A percentile compares a stretch with the other conserved stretches of the same genome.
Evolutionary conservation across 2,329 filamentous ascomycete genomes (phyloP).

Genomic region (Lachnellula arida): DNA sequence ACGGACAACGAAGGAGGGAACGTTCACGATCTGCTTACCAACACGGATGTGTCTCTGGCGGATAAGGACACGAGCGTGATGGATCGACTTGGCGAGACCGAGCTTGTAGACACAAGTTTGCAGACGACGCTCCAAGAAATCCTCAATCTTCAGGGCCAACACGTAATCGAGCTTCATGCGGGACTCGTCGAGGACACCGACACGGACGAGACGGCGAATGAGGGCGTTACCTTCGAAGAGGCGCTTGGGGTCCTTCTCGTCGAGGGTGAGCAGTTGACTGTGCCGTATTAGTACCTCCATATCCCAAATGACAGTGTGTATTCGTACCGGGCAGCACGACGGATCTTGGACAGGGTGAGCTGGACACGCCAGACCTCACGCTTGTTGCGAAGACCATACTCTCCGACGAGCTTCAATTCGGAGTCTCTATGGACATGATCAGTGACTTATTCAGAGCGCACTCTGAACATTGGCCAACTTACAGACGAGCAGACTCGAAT

Average conservation of each 20-base stretch:
- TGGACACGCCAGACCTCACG: slow-evolving; percentile 99
- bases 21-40: slow-evolving; percentile 99
- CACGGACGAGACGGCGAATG: slow-evolving; percentile 99
- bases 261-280: slow-evolving; percentile 99
- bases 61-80: slow-evolving; percentile 99
- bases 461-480: slow-evolving; percentile 99
- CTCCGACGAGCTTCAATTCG: slow-evolving; percentile 98
- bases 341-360: slow-evolving; percentile 99
- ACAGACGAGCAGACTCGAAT: slow-evolving; percentile 99
- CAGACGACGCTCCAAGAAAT: slow-evolving; percentile 99
- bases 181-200: slow-evolving; percentile 99
- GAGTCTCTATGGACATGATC: slow-evolving; percentile 76
- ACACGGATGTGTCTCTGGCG: slow-evolving; percentile 99
- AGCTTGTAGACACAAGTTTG: slow-evolving; percentile 99
- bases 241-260: slow-evolving; percentile 99
- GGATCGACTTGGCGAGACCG: slow-evolving; percentile 98
- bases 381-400: slow-evolving; percentile 99
- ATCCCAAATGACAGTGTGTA: background rate
- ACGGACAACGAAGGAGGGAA: slow-evolving; percentile 98
- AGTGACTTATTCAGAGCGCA: slow-evolving; percentile 98
- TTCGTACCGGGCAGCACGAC: slow-evolving; percentile 98
- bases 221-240: slow-evolving; percentile 99
- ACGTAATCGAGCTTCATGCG: slow-evolving; percentile 99
- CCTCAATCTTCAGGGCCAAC: slow-evolving; percentile 96
- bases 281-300: slow-evolving; percentile 11